Evolutionary conservation across 1,284 basidiomycete genomes (phyloP), one percentile per base, ranked within the genome.

Genomic region (Mycena sp.): DNA sequence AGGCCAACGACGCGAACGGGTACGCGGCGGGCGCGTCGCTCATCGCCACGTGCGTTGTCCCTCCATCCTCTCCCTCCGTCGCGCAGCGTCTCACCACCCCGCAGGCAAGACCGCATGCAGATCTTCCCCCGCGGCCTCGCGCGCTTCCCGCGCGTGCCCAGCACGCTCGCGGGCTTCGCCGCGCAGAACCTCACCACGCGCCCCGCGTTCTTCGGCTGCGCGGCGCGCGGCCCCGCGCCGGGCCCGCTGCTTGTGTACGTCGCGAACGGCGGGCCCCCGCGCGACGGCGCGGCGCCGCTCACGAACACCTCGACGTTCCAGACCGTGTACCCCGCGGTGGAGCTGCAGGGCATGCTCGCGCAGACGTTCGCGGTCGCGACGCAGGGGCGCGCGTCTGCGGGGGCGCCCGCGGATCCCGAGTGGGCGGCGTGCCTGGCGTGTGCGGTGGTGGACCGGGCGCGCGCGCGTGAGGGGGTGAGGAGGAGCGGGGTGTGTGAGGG

Each of bases 201-300:
- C 7, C 81, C 81, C 2, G 80, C 80, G 0, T 83, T 84, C 73
- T 84, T 83, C 67, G 82, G 81, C 2, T 84, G 82, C 67, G 58
- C 77, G 29, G 55, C 64, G 25, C 63, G 65, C 12, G 58, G 0
- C 59, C 28, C 17, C 16, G 28, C 37, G 7, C 23, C 67, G 30
- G 71, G 71, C 2, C 80, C 81, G 4, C 70, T 82, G 23, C 21
- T 81, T 0, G 77, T 82, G 17, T 82, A 80, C 64, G 68, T 82
- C 23, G 72, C 77, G 0, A 84, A 83, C 63, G 80, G 77, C 5
- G 80, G 76, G 1, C 75, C 84, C 2, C 83, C 83, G 10, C 71
- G 73, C 28, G 64, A 73, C 23, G 81, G 80, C 6, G 69, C 75
- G 49, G 58, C 72, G 2, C 72, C 82, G 2, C 44, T 81, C 16